Base-by-base conservation (phyloP, 2,329 filamentous ascomycete genomes). In the Pyrenophora tritici-repentis region DNA sequence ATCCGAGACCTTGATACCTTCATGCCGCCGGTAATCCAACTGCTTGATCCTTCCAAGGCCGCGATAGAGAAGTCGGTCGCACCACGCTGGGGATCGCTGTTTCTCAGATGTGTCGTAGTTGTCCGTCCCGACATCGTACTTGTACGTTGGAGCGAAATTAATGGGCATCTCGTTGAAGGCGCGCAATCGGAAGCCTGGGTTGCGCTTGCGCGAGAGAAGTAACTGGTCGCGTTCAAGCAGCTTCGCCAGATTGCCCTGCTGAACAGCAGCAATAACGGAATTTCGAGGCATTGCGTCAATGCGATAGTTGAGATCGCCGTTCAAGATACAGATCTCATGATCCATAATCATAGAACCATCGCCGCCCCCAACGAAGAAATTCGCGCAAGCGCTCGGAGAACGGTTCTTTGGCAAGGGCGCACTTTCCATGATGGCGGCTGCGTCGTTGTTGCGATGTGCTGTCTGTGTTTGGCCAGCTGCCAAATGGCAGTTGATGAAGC, bases 251-350 rank as follows among this genome's bases (percentile, higher is more conserved):
- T 97, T 96, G 56, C 88, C 87, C 35, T 87, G 82, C 57, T 89
- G 87, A 42, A 97, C 85, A 1, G 91, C 91, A 53, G 87, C 87
- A 47, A 97, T 88, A 3, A 99, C 93, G 0, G 90, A 91, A 66
- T 97, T 91, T 42, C 94, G 89, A 14, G 91, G 91, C 85, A 97
- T 97, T 18, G 92, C 91, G 72, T 99, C 94, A 66, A 99, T 97
- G 55, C 94, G 91, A 73, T 99, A 99, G 75, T 99, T 99, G 42
- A 99, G 81, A 71, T 99, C 94, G 22, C 94, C 94, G 65, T 97
- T 97, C 35, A 97, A 77, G 40, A 99, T 86, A 72, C 93, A 97
- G n/a, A 99, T 88, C 75, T 99, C 94, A 68, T 99, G 94, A 68
- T 99, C 94, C 50, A 97, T 81, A 51, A 99, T 90, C 87, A 97